A percentile compares a stretch with the other conserved stretches of the same genome.
Conservation (phyloP, 2,329 filamentous ascomycete species). For the Endocalyx cinctus region DNA sequence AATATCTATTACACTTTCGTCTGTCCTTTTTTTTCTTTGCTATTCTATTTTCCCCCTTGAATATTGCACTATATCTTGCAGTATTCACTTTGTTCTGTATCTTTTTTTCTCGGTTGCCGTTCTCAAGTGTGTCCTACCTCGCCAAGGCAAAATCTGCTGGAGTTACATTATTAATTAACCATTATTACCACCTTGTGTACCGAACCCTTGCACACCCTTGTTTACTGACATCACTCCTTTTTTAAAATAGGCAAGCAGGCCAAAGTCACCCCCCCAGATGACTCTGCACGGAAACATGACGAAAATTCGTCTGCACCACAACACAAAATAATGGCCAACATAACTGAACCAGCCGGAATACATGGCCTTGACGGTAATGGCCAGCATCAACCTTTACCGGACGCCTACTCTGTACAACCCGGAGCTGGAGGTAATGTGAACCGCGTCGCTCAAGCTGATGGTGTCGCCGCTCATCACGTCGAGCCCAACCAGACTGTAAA, state of each 20-base stretch:
- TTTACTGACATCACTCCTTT: constrained; percentile 29
- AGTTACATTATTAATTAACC: constrained; percentile 1
- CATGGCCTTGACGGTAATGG: constrained; percentile 40
- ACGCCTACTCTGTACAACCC: constrained; percentile 60
- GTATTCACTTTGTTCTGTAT: too few species aligned
- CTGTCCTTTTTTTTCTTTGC: too few species aligned
- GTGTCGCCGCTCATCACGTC: constrained; percentile 58
- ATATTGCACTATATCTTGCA: too few species aligned
- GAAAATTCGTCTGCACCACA: constrained; percentile 46
- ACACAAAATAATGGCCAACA: constrained; percentile 50
- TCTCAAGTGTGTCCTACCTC: constrained; percentile 3
- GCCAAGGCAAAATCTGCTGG: too few species aligned
- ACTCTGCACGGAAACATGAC: constrained; percentile 49
- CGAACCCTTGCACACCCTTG: too few species aligned
- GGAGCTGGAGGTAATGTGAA: constrained; percentile 56
- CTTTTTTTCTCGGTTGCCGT: not conserved
- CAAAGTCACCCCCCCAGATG: constrained; percentile 56
- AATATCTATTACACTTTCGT: constrained; percentile 1
- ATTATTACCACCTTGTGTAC: too few species aligned
- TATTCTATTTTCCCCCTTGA: not conserved
- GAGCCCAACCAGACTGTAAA: constrained; percentile 55
- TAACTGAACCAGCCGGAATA: constrained; percentile 37
- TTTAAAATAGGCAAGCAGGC: constrained; percentile 73
- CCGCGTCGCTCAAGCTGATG: constrained; percentile 62
- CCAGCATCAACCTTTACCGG: constrained; percentile 41